Conservation (phyloP, 2,329 filamentous ascomycete species). For the Helicocarpus griseus region DNA sequence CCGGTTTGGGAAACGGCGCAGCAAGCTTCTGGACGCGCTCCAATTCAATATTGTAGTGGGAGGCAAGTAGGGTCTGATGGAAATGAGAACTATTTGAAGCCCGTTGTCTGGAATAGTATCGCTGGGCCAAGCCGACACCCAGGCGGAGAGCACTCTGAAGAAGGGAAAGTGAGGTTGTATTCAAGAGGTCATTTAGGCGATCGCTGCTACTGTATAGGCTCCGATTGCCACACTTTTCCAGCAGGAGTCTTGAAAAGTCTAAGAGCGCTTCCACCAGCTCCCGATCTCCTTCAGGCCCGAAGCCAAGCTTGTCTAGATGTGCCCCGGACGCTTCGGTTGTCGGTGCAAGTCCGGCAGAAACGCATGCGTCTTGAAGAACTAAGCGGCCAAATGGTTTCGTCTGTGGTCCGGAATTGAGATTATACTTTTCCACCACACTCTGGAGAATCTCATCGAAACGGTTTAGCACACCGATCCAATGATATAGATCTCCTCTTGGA, state of each 20-base stretch:
- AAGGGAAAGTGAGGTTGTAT: constrained; percentile 73
- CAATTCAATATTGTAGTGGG: constrained; percentile 65
- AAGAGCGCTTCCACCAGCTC: constrained; percentile 71
- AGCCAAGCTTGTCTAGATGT: constrained; percentile 52
- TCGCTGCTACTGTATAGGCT: constrained; percentile 92
- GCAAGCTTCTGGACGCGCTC: constrained; percentile 80
- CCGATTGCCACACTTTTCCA: constrained; percentile 93
- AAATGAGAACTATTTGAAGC: constrained; percentile 54
- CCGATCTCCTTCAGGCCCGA: constrained; percentile 65
- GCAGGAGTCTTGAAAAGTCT: constrained; percentile 72
- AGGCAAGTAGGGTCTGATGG: constrained; percentile 63
- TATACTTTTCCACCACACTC: constrained; percentile 69
- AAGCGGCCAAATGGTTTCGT: constrained; percentile 56
- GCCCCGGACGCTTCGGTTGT: constrained; percentile 44
- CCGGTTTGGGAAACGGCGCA: constrained; percentile 68
- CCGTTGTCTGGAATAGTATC: constrained; percentile 82
- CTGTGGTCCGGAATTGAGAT: constrained; percentile 71
- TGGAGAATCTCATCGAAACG: constrained; percentile 86
- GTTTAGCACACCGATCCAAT: constrained; percentile 94
- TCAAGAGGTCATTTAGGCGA: constrained; percentile 78
- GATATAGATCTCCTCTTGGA: constrained; percentile 88
- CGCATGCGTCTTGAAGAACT: constrained; percentile 32
- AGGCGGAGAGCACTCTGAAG: constrained; percentile 71
- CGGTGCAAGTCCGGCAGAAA: constrained; percentile 51
- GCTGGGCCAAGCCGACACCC: constrained; percentile 75